phyloP scores from a whole-genome alignment of 768 basidiomycete genomes.

The Kwoniella europaea region DNA sequence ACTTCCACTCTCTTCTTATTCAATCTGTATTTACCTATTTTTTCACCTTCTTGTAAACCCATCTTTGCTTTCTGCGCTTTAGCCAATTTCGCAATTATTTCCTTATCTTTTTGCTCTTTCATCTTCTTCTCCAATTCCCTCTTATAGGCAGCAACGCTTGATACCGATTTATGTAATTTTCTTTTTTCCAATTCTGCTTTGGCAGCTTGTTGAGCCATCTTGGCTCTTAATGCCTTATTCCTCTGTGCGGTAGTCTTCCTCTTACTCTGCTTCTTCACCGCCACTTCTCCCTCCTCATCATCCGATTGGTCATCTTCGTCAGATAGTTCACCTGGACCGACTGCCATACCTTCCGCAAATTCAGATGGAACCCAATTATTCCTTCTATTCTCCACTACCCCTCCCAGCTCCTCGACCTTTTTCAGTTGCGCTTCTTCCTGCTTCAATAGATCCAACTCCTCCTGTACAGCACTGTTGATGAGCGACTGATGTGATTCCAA shows the following conservation, averaged over 20 bases:
- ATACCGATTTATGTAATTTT: slow-evolving; percentile 68
- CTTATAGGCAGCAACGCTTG: slow-evolving; percentile 65
- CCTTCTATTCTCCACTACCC: slow-evolving; percentile 57
- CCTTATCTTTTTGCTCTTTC: slow-evolving; percentile 59
- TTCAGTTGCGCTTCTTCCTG: slow-evolving; percentile 66
- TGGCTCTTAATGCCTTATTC: slow-evolving; percentile 68
- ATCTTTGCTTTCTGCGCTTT: slow-evolving; percentile 63
- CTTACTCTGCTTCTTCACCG: slow-evolving; percentile 42
- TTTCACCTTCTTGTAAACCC: slow-evolving; percentile 72
- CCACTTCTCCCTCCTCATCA: slow-evolving; percentile 61
- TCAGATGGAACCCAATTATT: slow-evolving; percentile 45
- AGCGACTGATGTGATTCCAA: slow-evolving; percentile 74
- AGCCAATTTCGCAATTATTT: slow-evolving; percentile 61
- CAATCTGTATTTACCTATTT: slow-evolving; percentile 79
- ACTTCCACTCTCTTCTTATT: slow-evolving; percentile 74
- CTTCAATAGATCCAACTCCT: slow-evolving; percentile 67
- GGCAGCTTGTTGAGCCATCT: slow-evolving; percentile 67
- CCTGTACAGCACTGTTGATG: slow-evolving; percentile 68
- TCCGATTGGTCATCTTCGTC: slow-evolving; percentile 42
- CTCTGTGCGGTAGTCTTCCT: slow-evolving; percentile 72
- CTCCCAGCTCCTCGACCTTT: slow-evolving; percentile 66
- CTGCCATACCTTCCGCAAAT: slow-evolving; percentile 69
- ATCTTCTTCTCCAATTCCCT: slow-evolving; percentile 52
- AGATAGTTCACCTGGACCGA: slow-evolving; percentile 48
- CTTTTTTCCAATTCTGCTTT: slow-evolving; percentile 70